Evolutionary conservation across 148 eudicot species (phyloP).

Genomic region (Rhododendron simsii): DNA sequence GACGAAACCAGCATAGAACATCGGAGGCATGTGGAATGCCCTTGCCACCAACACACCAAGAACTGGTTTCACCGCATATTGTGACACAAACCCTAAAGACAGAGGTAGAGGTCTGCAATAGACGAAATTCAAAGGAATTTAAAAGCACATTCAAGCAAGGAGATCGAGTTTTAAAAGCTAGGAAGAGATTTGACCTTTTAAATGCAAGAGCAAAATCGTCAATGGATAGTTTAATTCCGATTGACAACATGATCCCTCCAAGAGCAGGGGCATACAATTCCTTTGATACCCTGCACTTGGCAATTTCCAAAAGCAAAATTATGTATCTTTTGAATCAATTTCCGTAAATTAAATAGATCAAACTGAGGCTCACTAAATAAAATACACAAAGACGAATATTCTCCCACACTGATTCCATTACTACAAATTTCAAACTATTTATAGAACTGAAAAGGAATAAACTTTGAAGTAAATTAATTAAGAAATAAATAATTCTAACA

Average conservation of each 20-base stretch:
- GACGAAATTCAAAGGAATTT: conserved; percentile 2
- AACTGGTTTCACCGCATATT: conserved; percentile 65
- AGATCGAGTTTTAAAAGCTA: background rate
- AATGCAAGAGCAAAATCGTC: conserved; percentile 82
- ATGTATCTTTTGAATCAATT: background rate
- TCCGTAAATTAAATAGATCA: background rate
- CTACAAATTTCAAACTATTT: background rate
- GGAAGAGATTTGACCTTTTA: conserved; percentile 47
- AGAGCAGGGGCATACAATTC: conserved; percentile 96
- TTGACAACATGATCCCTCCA: conserved; percentile 96
- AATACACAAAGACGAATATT: background rate
- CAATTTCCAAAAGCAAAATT: conserved; percentile 10
- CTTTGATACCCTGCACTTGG: conserved; percentile 76
- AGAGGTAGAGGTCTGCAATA: conserved; percentile 78
- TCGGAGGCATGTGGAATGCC: conserved; percentile 71
- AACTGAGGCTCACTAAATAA: background rate
- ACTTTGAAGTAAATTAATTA: background rate
- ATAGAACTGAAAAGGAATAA: background rate
- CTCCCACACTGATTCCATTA: background rate
- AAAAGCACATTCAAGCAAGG: background rate
- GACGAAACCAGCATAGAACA: conserved; percentile 86
- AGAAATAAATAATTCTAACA: background rate
- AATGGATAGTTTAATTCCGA: conserved; percentile 78
- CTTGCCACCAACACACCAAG: conserved; percentile 80
- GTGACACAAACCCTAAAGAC: conserved; percentile 71